Conservation (phyloP, 192 early-diverging fungal genomes). For the Linnemannia elongata region DNA sequence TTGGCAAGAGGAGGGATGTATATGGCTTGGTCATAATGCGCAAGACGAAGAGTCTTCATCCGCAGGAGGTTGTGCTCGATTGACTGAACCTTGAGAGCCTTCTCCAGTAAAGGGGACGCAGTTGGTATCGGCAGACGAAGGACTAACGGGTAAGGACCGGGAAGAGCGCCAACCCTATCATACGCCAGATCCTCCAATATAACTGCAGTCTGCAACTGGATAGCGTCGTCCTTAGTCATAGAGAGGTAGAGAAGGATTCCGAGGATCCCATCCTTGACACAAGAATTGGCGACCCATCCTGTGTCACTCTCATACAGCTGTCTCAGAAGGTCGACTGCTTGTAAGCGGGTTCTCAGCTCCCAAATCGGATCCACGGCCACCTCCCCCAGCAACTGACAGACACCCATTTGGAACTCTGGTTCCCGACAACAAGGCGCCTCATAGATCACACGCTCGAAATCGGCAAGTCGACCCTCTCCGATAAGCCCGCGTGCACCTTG, state of each 20-base stretch:
- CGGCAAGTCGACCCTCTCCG: not conserved
- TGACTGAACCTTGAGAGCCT: slow-evolving; percentile 4
- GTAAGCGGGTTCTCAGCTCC: not conserved
- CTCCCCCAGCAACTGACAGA: not conserved
- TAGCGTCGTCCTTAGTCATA: not conserved
- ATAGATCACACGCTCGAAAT: not conserved
- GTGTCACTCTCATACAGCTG: not conserved
- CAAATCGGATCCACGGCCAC: not conserved
- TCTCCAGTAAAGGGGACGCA: slow-evolving; percentile 2
- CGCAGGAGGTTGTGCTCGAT: slow-evolving; percentile 8
- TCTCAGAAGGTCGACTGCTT: not conserved
- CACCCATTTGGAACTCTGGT: not conserved
- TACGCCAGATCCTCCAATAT: not conserved
- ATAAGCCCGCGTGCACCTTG: not conserved
- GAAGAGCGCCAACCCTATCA: not conserved
- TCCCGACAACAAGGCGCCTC: not conserved
- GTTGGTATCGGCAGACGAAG: too few species aligned
- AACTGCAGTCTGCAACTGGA: not conserved
- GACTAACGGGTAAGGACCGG: not conserved
- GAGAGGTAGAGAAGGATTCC: not conserved
- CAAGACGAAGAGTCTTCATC: slow-evolving; percentile 2
- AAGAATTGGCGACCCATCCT: too few species aligned
- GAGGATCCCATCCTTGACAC: not conserved
- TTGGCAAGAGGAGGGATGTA: slow-evolving; percentile 7
- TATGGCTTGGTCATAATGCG: not conserved